phyloP scores from a whole-genome alignment of 2,329 filamentous ascomycete genomes.

The Colletotrichum tanaceti region DNA sequence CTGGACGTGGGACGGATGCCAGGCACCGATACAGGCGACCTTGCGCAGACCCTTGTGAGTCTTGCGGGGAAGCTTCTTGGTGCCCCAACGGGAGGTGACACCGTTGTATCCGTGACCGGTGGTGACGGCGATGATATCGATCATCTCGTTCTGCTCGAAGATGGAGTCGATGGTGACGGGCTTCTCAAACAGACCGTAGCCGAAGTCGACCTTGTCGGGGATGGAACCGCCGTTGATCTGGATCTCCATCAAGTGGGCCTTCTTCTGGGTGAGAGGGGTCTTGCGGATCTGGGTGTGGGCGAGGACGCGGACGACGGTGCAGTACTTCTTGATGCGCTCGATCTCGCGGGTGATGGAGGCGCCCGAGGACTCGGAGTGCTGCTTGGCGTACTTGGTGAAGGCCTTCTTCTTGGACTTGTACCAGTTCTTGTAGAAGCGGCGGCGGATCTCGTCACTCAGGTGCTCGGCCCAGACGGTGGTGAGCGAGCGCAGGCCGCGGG shows the following conservation, averaged over 20 bases:
- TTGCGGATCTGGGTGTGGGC: constrained; percentile 99
- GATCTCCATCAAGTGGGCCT: constrained; percentile 99
- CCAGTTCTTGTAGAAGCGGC: constrained; percentile 99
- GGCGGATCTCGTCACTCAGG: constrained; percentile 97
- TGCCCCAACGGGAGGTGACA: constrained; percentile 98
- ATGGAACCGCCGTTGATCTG: constrained; percentile 98
- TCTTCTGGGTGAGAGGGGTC: constrained; percentile 99
- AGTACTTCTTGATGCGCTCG: constrained; percentile 99
- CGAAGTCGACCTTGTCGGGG: constrained; percentile 97
- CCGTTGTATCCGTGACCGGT: constrained; percentile 99
- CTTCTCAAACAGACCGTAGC: constrained; percentile 98
- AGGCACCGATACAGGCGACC: constrained; percentile 99
- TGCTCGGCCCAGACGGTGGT: constrained; percentile 99
- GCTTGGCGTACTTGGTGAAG: constrained; percentile 99
- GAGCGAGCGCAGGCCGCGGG: constrained; percentile 98
- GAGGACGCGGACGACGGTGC: constrained; percentile 98
- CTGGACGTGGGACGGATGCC: constrained; percentile 99
- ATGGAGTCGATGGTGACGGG: constrained; percentile 90
- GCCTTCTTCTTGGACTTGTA: constrained; percentile 99
- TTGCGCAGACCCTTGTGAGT: constrained; percentile 99
- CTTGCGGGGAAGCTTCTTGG: constrained; percentile 99
- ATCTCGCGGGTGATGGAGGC: constrained; percentile 94
- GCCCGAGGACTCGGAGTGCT: constrained; percentile 94
- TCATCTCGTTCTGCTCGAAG: constrained; percentile 99
- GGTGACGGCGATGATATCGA: constrained; percentile 98